phyloP scores from a whole-genome alignment of 192 early-diverging fungal species.

The Gigaspora rosea region DNA sequence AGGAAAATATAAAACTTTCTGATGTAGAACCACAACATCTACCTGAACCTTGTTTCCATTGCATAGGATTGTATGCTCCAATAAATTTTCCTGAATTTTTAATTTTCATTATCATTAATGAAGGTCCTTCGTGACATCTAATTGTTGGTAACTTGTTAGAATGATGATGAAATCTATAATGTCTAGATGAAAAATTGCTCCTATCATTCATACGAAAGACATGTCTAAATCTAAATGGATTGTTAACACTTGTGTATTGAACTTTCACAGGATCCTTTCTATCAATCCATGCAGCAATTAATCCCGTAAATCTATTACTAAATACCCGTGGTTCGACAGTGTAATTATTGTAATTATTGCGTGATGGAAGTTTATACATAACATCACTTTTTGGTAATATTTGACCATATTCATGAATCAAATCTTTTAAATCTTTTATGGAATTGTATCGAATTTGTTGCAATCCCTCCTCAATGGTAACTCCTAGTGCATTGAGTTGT shows the following conservation, averaged over 20 bases:
- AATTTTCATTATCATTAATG: slow-evolving; percentile 26
- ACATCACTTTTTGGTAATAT: not conserved
- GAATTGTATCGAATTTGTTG: not conserved
- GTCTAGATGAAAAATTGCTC: not conserved
- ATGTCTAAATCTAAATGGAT: slow-evolving; percentile 1
- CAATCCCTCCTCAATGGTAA: not conserved
- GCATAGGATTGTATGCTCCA: slow-evolving; percentile 11
- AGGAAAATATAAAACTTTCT: slow-evolving; percentile 12
- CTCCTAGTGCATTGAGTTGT: not conserved
- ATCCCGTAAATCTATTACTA: slow-evolving; percentile 6
- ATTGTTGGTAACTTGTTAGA: slow-evolving; percentile 18
- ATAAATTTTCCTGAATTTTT: slow-evolving; percentile 4
- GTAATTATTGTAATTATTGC: not conserved
- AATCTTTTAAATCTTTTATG: not conserved
- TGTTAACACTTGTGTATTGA: not conserved
- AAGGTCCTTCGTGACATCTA: slow-evolving; percentile 9
- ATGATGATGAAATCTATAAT: not conserved
- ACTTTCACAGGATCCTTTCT: not conserved
- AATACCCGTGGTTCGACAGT: not conserved
- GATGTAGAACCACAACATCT: not conserved
- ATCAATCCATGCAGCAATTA: not conserved
- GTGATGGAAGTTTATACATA: not conserved
- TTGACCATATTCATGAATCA: not conserved
- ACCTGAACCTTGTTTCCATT: not conserved
- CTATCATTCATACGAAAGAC: not conserved